Conservation (phyloP, 768 basidiomycete species). For the Rhizopogon vinicolor region DNA sequence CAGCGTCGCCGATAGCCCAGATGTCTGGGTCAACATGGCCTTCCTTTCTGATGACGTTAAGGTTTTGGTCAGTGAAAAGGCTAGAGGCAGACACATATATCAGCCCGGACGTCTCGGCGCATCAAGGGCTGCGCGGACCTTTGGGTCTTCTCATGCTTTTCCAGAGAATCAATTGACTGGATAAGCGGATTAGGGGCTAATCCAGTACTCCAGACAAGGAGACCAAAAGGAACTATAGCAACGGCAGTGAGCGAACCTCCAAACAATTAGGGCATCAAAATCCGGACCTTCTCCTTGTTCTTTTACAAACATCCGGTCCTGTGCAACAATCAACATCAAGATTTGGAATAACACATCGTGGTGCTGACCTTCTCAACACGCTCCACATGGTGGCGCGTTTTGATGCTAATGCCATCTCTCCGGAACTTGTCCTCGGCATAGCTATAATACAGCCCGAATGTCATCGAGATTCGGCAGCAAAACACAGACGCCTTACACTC, state of each 20-base stretch:
- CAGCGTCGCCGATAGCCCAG: slow-evolving; percentile 81
- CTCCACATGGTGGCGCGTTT: slow-evolving; percentile 71
- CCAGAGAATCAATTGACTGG: slow-evolving; percentile 48
- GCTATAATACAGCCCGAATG: slow-evolving; percentile 27
- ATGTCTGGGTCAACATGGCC: slow-evolving; percentile 59
- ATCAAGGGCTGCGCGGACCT: slow-evolving; percentile 32
- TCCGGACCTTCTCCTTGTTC: slow-evolving; percentile 63
- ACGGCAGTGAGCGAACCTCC: slow-evolving; percentile 4
- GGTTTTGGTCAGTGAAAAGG: slow-evolving; percentile 47
- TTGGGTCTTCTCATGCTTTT: slow-evolving; percentile 57
- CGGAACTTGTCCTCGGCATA: slow-evolving; percentile 68
- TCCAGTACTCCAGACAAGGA: slow-evolving; percentile 88
- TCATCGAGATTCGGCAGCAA: slow-evolving; percentile 1
- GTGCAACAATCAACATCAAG: not conserved
- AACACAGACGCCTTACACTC: slow-evolving; percentile 36
- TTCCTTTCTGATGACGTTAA: slow-evolving; percentile 56
- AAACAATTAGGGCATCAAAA: slow-evolving; percentile 1
- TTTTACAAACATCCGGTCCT: slow-evolving; percentile 67
- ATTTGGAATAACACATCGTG: not conserved
- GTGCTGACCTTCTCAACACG: slow-evolving; percentile 51
- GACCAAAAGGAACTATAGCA: slow-evolving; percentile 64
- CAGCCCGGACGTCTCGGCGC: slow-evolving; percentile 23
- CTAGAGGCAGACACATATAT: slow-evolving; percentile 17
- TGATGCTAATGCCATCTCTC: slow-evolving; percentile 69
- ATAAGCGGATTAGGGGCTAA: slow-evolving; percentile 80